Evolutionary conservation across 164 flowering plant species (phyloP), one percentile per base, ranked within the genome.

Genomic region (Vitis cinerea): DNA sequence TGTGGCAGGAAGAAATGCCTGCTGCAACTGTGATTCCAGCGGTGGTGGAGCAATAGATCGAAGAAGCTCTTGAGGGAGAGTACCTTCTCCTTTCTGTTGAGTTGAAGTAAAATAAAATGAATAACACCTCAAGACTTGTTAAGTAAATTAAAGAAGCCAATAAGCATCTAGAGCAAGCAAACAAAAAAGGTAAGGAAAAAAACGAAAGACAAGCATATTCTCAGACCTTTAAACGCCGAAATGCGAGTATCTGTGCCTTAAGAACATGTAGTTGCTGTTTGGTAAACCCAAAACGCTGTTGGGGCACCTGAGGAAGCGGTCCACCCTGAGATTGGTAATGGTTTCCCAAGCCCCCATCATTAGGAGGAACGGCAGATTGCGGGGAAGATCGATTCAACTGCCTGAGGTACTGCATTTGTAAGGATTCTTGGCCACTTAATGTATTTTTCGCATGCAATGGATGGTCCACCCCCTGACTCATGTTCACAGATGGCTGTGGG

Each of bases 201-300:
- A 27, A n/a, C 2, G 12, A 53, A 53, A 16, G 9, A 65, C n/a
- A 59, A 51, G 52, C 55, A 50, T 51, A 60, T 14, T 63, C 59
- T n/a, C 73, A 69, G 37, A 93, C 99, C 98, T 96, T 96, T 61
- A 96, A 66, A 54, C 97, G 90, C 76, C 97, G 88, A 81, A 96
- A 93, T 71, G 97, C 99, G 57, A 93, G 79, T 70, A 93, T 96
- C 73, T 96, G 99, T 17, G 98, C 99, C 78, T 93, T 96, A 23
- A 96, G 93, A 65, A 93, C 98, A 87, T 93, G 99, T 67, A 90
- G 86, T 73, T 96, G 99, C 78, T 93, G 97, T 76, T 93, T 93
- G 6, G 97, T 96, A 72, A 93, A 96, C 56, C 94, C 98, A 64
- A 70, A 44, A 10, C 71, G 86, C 60, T 78, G 93, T 49, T 83